Evolutionary conservation across 345 rosid genomes (phyloP), one percentile per base, ranked within the genome.

Genomic region (Toxicodendron radicans): DNA sequence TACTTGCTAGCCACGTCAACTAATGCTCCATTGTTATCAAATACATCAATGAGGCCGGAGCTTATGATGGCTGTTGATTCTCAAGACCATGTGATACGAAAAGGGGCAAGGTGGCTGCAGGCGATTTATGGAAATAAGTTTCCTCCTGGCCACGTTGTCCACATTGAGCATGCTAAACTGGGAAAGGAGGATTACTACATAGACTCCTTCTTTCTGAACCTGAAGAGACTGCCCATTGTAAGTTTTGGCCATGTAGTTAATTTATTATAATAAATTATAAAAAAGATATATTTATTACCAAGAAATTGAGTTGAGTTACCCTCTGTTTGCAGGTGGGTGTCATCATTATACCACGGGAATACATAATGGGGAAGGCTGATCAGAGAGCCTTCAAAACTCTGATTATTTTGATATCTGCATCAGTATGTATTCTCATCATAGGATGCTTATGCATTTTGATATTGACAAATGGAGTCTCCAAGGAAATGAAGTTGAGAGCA

Each of bases 401-500:
- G 85, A 77, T 95, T 51, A 88, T 88, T 76, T 82, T 95, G 62
- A 93, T 95, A 60, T 93, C 97, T 71, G 96, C 98, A 73, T 93
- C 99, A 23, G 77, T 93, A 14, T 90, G 97, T 73, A 95, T 91
- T 73, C 83, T 95, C 61, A 66, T 90, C 76, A 88, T 90, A 58
- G 99, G 99, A 77, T 95, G 99, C 58, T 82, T 91, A 66, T 95
- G 92, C 88, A 93, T 95, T 71, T 85, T 95, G 73, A 84, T 95
- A 63, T 90, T 95, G 58, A 95, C 99, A 18, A 91, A 93, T 72
- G 98, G 99, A 73, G 99, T 95, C 35, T 95, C 99, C 1, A 95
- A 95, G 83, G 99, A 95, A 85, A 95, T 95, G 99, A 93, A 93
- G 76, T 89, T 95, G 62, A 87, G 99, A 83, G 99, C 99, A 32